Evolutionary conservation across 345 rosid genomes (phyloP), one percentile per base, ranked within the genome.

Genomic region (Corchorus capsularis): DNA sequence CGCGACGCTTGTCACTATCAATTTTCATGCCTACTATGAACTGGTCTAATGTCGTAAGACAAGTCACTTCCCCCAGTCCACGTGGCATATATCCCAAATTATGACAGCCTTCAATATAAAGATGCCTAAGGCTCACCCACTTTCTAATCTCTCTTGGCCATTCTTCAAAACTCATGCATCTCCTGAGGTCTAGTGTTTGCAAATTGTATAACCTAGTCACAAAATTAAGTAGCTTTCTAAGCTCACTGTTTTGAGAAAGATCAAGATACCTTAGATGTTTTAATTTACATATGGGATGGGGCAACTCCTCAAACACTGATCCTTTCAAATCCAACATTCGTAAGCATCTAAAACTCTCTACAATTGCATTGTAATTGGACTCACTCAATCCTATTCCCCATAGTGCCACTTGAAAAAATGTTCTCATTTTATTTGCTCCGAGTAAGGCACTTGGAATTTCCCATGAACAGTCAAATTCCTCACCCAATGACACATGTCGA

Each of bases 401-500:
- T 39, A 39, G 5, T n/a, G 5, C 2, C 5, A 5, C 3, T 5
- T 5, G 41, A 39, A 39, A 39, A 39, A 39, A 39, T 2, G 41
- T 39, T 39, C 41, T 39, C 41, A 39, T 39, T 39, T 39, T 39
- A 2, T 39, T 39, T 39, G 41, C 41, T 39, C 5, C 5, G 41
- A 39, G 41, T 39, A 39, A 39, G 41, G 41, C 41, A 39, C 41
- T 2, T 39, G 41, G 41, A 39, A 39, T 39, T 39, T 14, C 17
- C 54, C 13, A 50, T 2, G 17, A 50, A 14, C 16, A 2, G 14
- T 17, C 5, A 11, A 13, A 50, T 11, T 11, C 11, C 11, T 15
- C n/a, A 3, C 0, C 55, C 0, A 46, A 34, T 41, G 77, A 78
- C 5, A 78, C 17, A 59, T 83, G 86, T 2, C 64, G 70, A 34